Base-by-base conservation (phyloP, 176 grass and related monocot species). In the Musa schizocarpa region DNA sequence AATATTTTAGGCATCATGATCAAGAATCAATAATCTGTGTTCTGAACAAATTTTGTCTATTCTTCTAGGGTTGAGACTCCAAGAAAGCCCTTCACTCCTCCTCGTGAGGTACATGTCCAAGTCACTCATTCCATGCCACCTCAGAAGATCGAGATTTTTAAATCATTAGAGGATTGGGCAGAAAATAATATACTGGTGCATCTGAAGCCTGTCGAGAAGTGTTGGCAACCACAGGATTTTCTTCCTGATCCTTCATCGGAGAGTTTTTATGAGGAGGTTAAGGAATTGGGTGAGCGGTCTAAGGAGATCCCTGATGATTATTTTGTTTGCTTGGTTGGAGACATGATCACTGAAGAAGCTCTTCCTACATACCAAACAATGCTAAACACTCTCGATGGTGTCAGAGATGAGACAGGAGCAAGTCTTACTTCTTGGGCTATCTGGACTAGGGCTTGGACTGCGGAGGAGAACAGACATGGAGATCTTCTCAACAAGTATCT, bases 221-320 rank as follows among this genome's bases (percentile, higher is more conserved):
- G 66, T 59, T 79, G 77, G 77, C 77, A 79, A 22, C 77, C 77
- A 0, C 77, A 79, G 16, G 77, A 79, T 71, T 79, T 59, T 59
- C 77, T 79, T 69, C 77, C 77, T 9, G 24, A 78, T 19, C 76
- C 76, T 68, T 78, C 76, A 56, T 78, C 76, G 16, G 76, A 78
- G 3, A 64, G 76, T 24, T 78, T 78, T 50, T 24, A 69, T 13
- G 63, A 59, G 24, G 77, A 79, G 65, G 65, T 79, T 9, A 79
- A 79, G 26, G 77, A 79, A 69, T 23, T 79, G 53, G 56, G 65
- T 3, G 77, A 79, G 34, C 64, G 77, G 9, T 66, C 65, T 21
- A 79, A 79, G 77, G 77, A 70, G 65, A 68, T 79, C 21, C 77
- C 77, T 17, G 77, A 79, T 56, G 77, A 79, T 79, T 79, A 70